A percentile compares a stretch with the other conserved stretches of the same genome.
phyloP scores from a whole-genome alignment of 345 rosid species.

The Acer yangbiense region DNA sequence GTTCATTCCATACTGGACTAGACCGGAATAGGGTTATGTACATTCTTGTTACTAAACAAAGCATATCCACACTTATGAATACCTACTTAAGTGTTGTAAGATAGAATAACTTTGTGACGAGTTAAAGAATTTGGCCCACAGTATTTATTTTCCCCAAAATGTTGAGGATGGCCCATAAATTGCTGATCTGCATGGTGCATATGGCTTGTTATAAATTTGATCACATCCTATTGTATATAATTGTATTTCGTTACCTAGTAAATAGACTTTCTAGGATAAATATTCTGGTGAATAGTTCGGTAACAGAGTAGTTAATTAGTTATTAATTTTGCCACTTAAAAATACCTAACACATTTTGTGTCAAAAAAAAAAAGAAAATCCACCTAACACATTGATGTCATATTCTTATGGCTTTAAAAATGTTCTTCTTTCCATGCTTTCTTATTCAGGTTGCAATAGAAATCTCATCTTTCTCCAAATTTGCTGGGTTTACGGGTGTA shows the following conservation, averaged over 20 bases:
- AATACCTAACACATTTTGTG: background rate
- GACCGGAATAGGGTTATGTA: no score
- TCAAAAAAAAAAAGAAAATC: no score
- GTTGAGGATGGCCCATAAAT: background rate
- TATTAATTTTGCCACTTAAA: background rate
- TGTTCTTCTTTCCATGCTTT: background rate
- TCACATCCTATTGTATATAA: background rate
- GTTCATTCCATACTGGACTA: no score
- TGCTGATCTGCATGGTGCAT: background rate
- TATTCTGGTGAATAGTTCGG: background rate
- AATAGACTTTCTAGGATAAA: background rate
- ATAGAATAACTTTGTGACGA: background rate
- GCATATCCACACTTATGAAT: background rate
- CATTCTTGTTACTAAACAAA: no score
- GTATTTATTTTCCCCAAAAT: background rate
- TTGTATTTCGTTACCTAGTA: background rate
- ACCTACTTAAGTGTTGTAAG: background rate
- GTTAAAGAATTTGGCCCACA: background rate
- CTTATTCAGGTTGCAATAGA: constrained; percentile 75
- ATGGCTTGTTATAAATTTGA: background rate
- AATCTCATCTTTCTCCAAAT: constrained; percentile 82
- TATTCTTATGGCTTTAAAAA: background rate
- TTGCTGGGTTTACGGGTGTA: constrained; percentile 90
- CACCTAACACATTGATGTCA: background rate
- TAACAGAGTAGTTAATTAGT: background rate